phyloP scores from a whole-genome alignment of 192 early-diverging fungal species.

The Linderina pennispora region DNA sequence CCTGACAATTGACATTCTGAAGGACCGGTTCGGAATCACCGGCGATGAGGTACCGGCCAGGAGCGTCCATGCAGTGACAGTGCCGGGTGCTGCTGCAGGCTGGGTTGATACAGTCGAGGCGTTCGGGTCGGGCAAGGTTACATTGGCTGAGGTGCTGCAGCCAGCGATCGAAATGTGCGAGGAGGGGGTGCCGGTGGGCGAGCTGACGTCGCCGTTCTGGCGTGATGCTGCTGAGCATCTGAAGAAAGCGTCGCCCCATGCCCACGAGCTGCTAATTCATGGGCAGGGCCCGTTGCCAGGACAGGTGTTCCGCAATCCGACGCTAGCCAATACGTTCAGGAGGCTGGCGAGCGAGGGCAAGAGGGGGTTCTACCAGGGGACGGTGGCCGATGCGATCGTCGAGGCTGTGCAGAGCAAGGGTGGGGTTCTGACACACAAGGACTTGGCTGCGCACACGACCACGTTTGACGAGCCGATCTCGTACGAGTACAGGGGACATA shows the following conservation, averaged over 20 bases:
- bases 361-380: constrained; percentile 63
- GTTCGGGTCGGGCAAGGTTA: constrained; percentile 59
- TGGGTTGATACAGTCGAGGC: constrained; percentile 60
- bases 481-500: constrained; percentile 53
- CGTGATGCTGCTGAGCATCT: constrained; percentile 14
- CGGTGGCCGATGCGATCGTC: constrained; percentile 61
- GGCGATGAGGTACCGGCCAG: constrained; percentile 26
- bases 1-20: constrained; percentile 49
- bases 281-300: constrained; percentile 49
- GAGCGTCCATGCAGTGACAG: constrained; percentile 52
- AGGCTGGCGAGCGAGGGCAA: constrained; percentile 46
- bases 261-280: constrained; percentile 47
- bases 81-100: constrained; percentile 69
- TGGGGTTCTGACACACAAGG: constrained; percentile 60
- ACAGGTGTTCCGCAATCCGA: constrained; percentile 56
- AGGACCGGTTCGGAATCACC: constrained; percentile 13
- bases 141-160: constrained; percentile 49
- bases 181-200: constrained; percentile 56
- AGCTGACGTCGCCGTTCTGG: constrained; percentile 47
- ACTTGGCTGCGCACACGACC: constrained; percentile 52
- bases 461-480: constrained; percentile 54
- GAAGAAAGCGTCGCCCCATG: constrained; percentile 11
- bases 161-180: constrained; percentile 69
- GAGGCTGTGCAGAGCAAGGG: constrained; percentile 45
- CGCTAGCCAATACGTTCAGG: constrained; percentile 45